phyloP scores from a whole-genome alignment of 2,329 filamentous ascomycete species.

The Pyrenophora graminea region DNA sequence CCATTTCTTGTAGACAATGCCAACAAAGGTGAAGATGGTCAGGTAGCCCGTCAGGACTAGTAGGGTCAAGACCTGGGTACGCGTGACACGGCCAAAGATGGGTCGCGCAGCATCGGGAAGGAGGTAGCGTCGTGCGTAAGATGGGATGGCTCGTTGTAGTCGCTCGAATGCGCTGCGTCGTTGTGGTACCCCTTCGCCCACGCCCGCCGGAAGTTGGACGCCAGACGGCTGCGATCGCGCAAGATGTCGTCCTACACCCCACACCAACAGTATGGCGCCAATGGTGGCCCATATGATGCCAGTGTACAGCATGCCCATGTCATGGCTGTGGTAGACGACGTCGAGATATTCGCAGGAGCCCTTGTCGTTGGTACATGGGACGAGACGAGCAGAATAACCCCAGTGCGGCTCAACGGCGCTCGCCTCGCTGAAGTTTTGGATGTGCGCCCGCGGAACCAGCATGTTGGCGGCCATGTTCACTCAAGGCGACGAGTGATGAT shows the following conservation, averaged over 20 bases:
- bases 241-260: conserved; percentile 45
- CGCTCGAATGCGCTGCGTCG: conserved; percentile 33
- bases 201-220: conserved; percentile 26
- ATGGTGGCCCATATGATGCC: conserved; percentile 63
- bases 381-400: conserved; percentile 59
- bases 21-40: conserved; percentile 66
- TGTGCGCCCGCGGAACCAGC: conserved; percentile 36
- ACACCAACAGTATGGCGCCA: conserved; percentile 53
- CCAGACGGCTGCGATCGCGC: conserved; percentile 33
- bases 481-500: conserved; percentile 10
- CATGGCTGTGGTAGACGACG: conserved; percentile 59
- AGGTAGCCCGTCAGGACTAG: conserved; percentile 64
- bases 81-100: conserved; percentile 70
- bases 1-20: conserved; percentile 71
- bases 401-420: conserved; percentile 54
- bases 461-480: conserved; percentile 27
- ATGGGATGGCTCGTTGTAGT: conserved; percentile 44
- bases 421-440: conserved; percentile 53
- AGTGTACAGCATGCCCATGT: conserved; percentile 59
- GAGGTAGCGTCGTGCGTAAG: conserved; percentile 57
- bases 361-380: conserved; percentile 62
- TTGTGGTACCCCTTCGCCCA: conserved; percentile 27
- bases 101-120: conserved; percentile 62
- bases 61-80: conserved; percentile 69
- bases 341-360: conserved; percentile 64